Base-by-base conservation (phyloP, 768 basidiomycete genomes). In the Phanerochaete sordida region DNA sequence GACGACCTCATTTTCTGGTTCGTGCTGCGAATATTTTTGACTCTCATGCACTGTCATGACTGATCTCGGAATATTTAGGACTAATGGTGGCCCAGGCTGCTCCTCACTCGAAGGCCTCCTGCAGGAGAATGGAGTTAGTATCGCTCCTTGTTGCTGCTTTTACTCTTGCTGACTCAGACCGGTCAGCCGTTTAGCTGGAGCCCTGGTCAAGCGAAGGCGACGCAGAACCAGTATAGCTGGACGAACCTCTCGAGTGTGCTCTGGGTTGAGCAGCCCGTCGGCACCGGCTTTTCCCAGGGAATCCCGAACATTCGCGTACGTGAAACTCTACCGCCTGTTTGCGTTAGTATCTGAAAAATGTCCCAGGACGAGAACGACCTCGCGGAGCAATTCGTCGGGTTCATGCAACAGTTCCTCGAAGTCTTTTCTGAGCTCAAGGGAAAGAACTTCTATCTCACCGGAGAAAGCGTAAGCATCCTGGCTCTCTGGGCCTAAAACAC, bases 1-100 rank as follows among this genome's bases (percentile, higher is more conserved):
- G 87, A 91, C 65, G 88, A 91, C 67, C 66, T 91, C 48, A 86
- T 91, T 30, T 88, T 90, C 71, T 91, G 89, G 89, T 86, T 64
- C 51, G 74, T 71, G 73, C 27, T 39, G 57, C n/a, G n/a, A n/a
- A n/a, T n/a, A n/a, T n/a, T n/a, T n/a, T n/a, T n/a, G n/a, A n/a
- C n/a, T n/a, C n/a, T n/a, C n/a, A n/a, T n/a, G n/a, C n/a, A n/a
- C n/a, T n/a, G n/a, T n/a, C n/a, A n/a, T n/a, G n/a, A n/a, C n/a
- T n/a, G n/a, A n/a, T n/a, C n/a, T n/a, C n/a, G n/a, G n/a, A n/a
- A n/a, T n/a, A n/a, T 1, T 6, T 65, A 89, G 87, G 88, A 88
- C 85, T 3, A 90, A 90, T 63, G 89, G 89, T 21, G 88, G 90
- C 0, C 90, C 89, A 0, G 88, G 90, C 28, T 90, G 89, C 66